Base-by-base conservation (phyloP, 169 alveolate species). In the Nephromyces sp. region DNA sequence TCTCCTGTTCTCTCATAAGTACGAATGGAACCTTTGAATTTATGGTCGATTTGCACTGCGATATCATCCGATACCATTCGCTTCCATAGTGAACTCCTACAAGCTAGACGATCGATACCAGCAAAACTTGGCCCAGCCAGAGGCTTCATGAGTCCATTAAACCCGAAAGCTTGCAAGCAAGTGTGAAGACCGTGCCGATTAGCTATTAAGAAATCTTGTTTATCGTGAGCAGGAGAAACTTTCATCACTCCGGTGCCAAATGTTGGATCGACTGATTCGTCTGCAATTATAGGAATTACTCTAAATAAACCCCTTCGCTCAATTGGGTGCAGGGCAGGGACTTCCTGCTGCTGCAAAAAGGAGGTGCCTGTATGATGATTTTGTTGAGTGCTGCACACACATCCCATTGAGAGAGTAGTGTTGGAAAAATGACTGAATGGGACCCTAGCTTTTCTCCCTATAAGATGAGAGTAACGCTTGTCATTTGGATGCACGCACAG, bases 181-280 rank as follows among this genome's bases (percentile, higher is more conserved):
- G n/a, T 15, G n/a, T 15, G n/a, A 15, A 43, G n/a, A 15, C n/a
- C n/a, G 15, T 15, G 57, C n/a, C 57, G 15, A 15, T 43, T 43
- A 15, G n/a, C 15, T n/a, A 43, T 15, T 15, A 88, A 97, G 82
- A 79, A 95, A 84, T 96, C 99, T 82, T 94, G 95, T 70, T 92
- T 96, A 81, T 95, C 99, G 72, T 96, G 99, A 25, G 98, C 98
- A 6, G 99, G 99, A 6, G 99, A 95, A 27, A 96, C 90, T 83
- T 96, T 96, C 21, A 96, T 99, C 5, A 98, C 98, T 31, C 99
- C 99, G 0, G 99, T 96, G 67, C 99, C 99, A 78, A 89, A 96
- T 72, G 90, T 90, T 92, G 92, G 94, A 81, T 95, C 98, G 15
- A 95, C 98, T 43, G 90, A 86, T 43, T 84, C 89, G 85, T 96